Conservation (phyloP, 225 moss, liverwort and hornwort genomes). For the Asterella californica region DNA sequence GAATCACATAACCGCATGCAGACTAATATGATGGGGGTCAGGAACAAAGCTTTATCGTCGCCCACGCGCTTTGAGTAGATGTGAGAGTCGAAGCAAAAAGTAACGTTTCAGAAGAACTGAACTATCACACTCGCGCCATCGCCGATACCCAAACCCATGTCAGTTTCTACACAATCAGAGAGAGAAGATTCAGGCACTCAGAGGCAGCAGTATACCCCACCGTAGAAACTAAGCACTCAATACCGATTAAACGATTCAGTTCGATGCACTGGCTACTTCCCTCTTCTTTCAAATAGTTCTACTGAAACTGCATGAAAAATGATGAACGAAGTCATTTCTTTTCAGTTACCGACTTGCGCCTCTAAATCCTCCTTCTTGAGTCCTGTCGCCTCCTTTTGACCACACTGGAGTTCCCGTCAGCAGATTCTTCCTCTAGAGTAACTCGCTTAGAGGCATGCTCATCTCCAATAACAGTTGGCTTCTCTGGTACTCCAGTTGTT, state of each 20-base stretch:
- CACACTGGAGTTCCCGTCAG: constrained; percentile 8
- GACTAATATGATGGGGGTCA: no score
- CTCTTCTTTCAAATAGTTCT: background rate
- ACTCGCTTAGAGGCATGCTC: background rate
- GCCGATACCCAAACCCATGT: background rate
- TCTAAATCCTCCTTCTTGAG: constrained; percentile 43
- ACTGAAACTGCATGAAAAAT: background rate
- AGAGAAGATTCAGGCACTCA: background rate
- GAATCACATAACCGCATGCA: no score
- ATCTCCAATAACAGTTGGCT: background rate
- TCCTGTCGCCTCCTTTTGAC: constrained; percentile 26
- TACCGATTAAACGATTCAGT: background rate
- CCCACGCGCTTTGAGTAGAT: no score
- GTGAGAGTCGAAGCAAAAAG: no score
- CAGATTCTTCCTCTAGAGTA: constrained; percentile 11
- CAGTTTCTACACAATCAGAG: background rate
- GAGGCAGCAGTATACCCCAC: background rate
- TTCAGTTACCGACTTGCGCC: background rate
- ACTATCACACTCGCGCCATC: background rate
- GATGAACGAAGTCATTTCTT: background rate
- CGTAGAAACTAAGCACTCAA: no score
- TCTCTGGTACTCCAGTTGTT: constrained; percentile 10
- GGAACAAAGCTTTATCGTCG: no score
- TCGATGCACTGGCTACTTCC: background rate
- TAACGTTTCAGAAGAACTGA: no score